Base-by-base conservation (phyloP, 352 stramenopile species). In the Globisporangium iwayamae region DNA sequence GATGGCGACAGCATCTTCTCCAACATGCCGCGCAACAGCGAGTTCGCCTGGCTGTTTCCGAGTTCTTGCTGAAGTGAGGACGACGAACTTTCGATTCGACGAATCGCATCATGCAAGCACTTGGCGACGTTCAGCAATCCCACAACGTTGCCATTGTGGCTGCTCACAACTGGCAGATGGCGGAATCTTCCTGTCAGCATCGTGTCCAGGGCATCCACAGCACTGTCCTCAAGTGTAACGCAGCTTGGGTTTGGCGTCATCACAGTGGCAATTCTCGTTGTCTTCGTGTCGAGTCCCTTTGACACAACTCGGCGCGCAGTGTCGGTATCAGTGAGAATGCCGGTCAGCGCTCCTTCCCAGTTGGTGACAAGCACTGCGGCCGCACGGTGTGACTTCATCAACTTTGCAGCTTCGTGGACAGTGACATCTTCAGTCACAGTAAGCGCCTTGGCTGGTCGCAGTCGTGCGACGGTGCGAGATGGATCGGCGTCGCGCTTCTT, bases 101-200 rank as follows among this genome's bases (percentile, higher is more conserved):
- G 85, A 68, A 99, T 99, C 2, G 96, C 97, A 80, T 99, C 97
- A 72, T 99, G 97, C 56, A 99, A 71, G 63, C 97, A 99, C 78
- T 99, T 99, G 1, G 95, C 95, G 56, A 99, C 98, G 65, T 99
- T 98, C 11, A 99, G 78, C 11, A 99, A 65, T 11, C 97, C 97
- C 14, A 98, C 91, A 43, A 99, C 95, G 22, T 81, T 85, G 8
- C 86, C 89, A 25, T 71, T 86, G 41, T 83, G 66, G 9, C 76
- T 74, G 56, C 86, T 93, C 5, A 98, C 82, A 0, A 99, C 97
- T 22, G 97, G 97, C 46, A 99, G 79, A 66, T 99, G 97, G 28
- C 95, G 93, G 78, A 99, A 99, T n/a, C 83, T 85, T 7, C 88
- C 88, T 8, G 72, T 90, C 20, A 96, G 73, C 88, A 96, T 96